A percentile compares a stretch with the other conserved stretches of the same genome.
Evolutionary conservation across 768 basidiomycete genomes (phyloP).

Genomic region (Suillus bovinus): DNA sequence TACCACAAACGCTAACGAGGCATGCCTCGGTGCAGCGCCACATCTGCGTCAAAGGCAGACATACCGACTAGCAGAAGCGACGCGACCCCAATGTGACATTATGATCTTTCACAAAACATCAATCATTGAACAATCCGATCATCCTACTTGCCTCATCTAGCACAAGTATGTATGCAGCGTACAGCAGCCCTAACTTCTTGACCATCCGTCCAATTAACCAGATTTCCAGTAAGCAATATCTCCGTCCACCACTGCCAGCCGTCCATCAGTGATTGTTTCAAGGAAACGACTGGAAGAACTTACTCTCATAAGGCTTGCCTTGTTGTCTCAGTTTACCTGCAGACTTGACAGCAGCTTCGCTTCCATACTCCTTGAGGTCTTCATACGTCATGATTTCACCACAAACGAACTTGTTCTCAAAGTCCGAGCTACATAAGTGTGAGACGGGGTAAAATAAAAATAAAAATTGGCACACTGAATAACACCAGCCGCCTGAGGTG

Average conservation of each 20-base stretch:
- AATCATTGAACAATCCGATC: not conserved
- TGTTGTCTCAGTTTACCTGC: constrained; percentile 94
- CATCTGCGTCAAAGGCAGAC: not conserved
- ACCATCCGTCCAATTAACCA: constrained; percentile 43
- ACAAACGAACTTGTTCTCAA: constrained; percentile 97
- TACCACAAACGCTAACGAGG: not conserved
- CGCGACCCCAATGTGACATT: not conserved
- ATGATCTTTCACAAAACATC: not conserved
- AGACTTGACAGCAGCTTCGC: constrained; percentile 90
- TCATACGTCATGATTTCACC: constrained; percentile 95
- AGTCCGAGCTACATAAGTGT: constrained; percentile 68
- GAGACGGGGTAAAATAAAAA: not conserved
- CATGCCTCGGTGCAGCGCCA: not conserved
- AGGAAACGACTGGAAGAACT: constrained; percentile 28
- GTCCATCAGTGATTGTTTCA: constrained; percentile 11
- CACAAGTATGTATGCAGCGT: constrained; percentile 11
- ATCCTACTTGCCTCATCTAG: constrained; percentile 7
- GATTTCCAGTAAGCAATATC: constrained; percentile 94
- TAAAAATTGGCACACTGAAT: constrained; percentile 72
- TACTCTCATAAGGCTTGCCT: constrained; percentile 95
- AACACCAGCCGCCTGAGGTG: constrained; percentile 96
- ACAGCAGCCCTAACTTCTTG: constrained; percentile 6
- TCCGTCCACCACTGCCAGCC: constrained; percentile 70
- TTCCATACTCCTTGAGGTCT: constrained; percentile 89
- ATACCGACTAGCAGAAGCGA: not conserved